Evolutionary conservation across 371 early-diverging fungal species (phyloP).

Genomic region (Mucor indicus): DNA sequence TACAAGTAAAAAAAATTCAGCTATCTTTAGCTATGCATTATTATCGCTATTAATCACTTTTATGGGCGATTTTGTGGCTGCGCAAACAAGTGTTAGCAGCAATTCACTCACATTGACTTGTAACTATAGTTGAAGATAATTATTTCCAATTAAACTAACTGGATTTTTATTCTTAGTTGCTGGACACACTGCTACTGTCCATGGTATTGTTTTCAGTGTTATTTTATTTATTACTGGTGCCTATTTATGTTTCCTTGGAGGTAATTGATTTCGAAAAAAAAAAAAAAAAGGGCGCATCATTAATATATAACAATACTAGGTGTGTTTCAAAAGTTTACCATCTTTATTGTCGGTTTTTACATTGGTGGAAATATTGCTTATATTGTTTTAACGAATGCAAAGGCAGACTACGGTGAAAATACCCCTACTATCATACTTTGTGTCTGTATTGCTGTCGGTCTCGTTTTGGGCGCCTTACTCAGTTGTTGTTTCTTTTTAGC

Average conservation of each 20-base stretch:
- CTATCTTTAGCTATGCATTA: conserved; percentile 10
- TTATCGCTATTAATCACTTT: conserved; percentile 12
- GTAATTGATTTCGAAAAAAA: conserved; percentile 20
- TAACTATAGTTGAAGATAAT: conserved; percentile 3
- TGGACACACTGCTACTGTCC: conserved; percentile 40
- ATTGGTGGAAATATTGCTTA: conserved; percentile 51
- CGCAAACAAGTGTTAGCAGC: conserved; percentile 13
- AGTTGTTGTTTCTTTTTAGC: conserved; percentile 61
- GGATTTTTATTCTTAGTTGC: conserved; percentile 19
- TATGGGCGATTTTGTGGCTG: conserved; percentile 19
- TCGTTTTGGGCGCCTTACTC: conserved; percentile 49
- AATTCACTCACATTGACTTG: conserved; percentile 15
- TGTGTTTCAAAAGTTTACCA: conserved; percentile 55
- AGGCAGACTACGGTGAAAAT: conserved; percentile 43
- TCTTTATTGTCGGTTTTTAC: conserved; percentile 62
- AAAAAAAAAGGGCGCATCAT: no score
- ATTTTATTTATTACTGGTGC: conserved; percentile 49
- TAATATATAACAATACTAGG: conserved; percentile 26
- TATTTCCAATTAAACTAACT: not conserved
- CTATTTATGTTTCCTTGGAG: conserved; percentile 45
- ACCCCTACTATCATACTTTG: conserved; percentile 51
- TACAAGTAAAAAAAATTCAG: conserved; percentile 9
- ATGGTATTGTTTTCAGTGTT: conserved; percentile 51
- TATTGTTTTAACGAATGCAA: conserved; percentile 50
- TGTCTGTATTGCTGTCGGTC: conserved; percentile 49